phyloP scores from a whole-genome alignment of 495 filamentous ascomycete genomes.

The Apodospora peruviana region DNA sequence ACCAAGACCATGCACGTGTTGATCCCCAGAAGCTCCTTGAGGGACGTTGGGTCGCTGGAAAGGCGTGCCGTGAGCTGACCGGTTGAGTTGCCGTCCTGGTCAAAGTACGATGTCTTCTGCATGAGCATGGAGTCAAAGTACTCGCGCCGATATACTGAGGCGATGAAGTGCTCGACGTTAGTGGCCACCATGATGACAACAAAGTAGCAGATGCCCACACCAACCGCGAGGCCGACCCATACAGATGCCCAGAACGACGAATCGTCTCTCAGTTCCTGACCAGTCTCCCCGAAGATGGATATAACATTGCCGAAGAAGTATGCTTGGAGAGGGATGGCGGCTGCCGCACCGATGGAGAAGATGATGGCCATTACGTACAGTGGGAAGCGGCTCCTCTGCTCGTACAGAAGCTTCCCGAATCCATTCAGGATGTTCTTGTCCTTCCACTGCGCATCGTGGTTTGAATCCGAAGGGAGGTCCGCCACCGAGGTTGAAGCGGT shows the following conservation, averaged over 20 bases:
- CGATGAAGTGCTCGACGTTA: slow-evolving; percentile 33
- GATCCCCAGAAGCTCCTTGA: slow-evolving; percentile 57
- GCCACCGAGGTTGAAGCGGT: slow-evolving; percentile 33
- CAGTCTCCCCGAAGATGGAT: slow-evolving; percentile 29
- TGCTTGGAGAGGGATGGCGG: slow-evolving; percentile 34
- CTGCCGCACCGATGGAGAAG: slow-evolving; percentile 32
- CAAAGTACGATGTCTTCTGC: slow-evolving; percentile 61
- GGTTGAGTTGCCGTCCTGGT: slow-evolving; percentile 54
- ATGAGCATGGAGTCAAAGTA: slow-evolving; percentile 52
- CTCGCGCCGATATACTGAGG: slow-evolving; percentile 48
- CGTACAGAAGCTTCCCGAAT: slow-evolving; percentile 43
- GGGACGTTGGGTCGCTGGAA: slow-evolving; percentile 50
- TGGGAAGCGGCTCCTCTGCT: slow-evolving; percentile 35
- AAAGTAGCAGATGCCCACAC: slow-evolving; percentile 34
- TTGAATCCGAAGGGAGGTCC: slow-evolving; percentile 11
- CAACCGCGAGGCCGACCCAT: slow-evolving; percentile 39
- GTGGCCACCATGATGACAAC: slow-evolving; percentile 26
- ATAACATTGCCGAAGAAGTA: slow-evolving; percentile 42
- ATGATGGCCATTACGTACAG: slow-evolving; percentile 31
- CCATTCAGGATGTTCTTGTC: slow-evolving; percentile 33
- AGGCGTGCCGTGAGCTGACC: slow-evolving; percentile 57
- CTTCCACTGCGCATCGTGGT: slow-evolving; percentile 25
- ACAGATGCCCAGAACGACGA: slow-evolving; percentile 44
- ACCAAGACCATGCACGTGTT: slow-evolving; percentile 50
- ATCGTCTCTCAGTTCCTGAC: slow-evolving; percentile 22